A percentile compares a stretch with the other conserved stretches of the same genome.
These are phyloP conservation scores for Sphaerobolus stellatus DNA, from an alignment of 1,284 basidiomycete species.

Conservation along the genomic window DNA sequence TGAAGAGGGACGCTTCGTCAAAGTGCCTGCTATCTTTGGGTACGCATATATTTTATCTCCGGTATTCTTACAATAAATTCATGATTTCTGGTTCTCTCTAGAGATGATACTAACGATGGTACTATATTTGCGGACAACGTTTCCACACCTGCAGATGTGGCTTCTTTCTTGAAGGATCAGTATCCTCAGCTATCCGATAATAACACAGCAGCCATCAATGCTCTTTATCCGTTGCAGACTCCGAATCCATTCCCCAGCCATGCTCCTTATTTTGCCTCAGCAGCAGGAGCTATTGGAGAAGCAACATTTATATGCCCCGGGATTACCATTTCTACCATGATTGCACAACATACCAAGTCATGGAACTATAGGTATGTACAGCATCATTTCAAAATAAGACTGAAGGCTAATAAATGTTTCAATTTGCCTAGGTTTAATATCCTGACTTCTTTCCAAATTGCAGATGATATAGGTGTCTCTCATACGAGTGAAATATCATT, in stretches of 20 bases:
- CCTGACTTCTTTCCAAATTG: too few species aligned
- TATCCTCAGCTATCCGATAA: background rate
- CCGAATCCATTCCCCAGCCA: background rate
- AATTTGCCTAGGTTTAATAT: too few species aligned
- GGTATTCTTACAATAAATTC: background rate
- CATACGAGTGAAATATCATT: too few species aligned
- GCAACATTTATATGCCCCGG: background rate
- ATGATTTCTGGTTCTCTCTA: background rate
- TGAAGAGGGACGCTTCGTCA: slow-evolving; percentile 17
- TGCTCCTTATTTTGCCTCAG: background rate
- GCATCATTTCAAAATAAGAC: background rate
- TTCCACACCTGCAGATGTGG: background rate
- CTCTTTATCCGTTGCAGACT: background rate
- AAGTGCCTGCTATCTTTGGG: slow-evolving; percentile 19
- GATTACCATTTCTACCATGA: background rate
- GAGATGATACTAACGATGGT: background rate
- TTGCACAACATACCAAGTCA: background rate
- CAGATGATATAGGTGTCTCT: too few species aligned
- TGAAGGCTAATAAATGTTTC: too few species aligned
- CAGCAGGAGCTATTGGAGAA: background rate
- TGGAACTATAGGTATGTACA: background rate
- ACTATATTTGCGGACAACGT: background rate
- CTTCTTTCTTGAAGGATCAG: background rate
- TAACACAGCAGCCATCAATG: background rate
- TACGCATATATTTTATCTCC: background rate